phyloP scores from a whole-genome alignment of 179 eudicot species.

The Carnegiea gigantea region DNA sequence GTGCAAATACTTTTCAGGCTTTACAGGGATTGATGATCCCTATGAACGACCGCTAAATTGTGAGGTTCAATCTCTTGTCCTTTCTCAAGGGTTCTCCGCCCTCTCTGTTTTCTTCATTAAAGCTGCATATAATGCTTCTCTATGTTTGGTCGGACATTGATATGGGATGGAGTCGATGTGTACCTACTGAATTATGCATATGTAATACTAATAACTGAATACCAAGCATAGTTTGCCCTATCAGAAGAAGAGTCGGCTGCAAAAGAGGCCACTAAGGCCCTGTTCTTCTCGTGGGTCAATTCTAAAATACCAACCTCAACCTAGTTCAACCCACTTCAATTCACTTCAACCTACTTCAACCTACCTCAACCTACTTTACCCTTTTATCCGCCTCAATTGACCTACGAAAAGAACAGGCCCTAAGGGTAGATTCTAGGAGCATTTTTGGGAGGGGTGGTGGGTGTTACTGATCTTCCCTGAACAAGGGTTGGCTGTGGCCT shows the following conservation, averaged over 20 bases:
- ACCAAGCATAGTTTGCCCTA: not conserved
- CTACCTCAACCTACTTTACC: too few species aligned
- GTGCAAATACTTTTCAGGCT: conserved; percentile 48
- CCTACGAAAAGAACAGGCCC: too few species aligned
- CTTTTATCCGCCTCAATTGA: too few species aligned
- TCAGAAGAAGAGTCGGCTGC: not conserved
- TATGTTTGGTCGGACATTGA: not conserved
- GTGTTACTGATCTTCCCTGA: too few species aligned
- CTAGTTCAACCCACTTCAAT: too few species aligned
- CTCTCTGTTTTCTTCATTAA: not conserved
- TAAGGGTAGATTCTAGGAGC: not conserved
- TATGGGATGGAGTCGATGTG: not conserved
- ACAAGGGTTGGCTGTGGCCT: not conserved
- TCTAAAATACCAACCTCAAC: too few species aligned
- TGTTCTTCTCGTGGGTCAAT: too few species aligned
- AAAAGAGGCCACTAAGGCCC: not conserved
- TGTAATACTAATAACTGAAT: not conserved
- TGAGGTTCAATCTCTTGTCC: conserved; percentile 50
- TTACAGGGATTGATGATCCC: conserved; percentile 89
- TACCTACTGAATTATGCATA: not conserved
- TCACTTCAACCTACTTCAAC: too few species aligned
- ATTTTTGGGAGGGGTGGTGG: too few species aligned
- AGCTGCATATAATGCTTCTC: not conserved
- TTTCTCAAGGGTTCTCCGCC: not conserved
- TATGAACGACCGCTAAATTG: conserved; percentile 66